These are phyloP conservation scores for Phytophthora cryptogea DNA, from an alignment of 352 stramenopile species.

Conservation along the genomic window DNA sequence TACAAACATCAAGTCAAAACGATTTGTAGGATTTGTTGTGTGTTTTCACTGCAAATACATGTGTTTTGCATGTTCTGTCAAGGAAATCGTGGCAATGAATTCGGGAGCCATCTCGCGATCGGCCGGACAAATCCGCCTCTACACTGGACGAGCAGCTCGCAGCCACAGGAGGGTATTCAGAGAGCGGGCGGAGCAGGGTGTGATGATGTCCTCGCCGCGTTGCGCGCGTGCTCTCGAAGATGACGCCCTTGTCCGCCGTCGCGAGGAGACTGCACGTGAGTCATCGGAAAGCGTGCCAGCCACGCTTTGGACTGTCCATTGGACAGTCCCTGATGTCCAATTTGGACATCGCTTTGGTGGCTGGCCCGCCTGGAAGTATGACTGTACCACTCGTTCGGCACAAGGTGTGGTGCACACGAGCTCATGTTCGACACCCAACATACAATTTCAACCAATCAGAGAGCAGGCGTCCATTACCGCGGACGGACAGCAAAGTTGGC, in stretches of 20 bases:
- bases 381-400: not conserved
- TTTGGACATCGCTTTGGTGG: too few species aligned
- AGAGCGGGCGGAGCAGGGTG: slow-evolving; percentile 13
- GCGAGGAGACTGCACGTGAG: slow-evolving; percentile 7
- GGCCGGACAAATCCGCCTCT: slow-evolving; percentile 1
- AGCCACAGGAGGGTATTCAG: slow-evolving; percentile 26
- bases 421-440: not conserved
- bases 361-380: too few species aligned
- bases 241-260: slow-evolving; percentile 15
- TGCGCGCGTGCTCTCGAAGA: slow-evolving; percentile 4
- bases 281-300: not conserved
- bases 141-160: not conserved
- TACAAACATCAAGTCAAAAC: not conserved
- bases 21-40: too few species aligned
- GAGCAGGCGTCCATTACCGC: not conserved
- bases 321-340: too few species aligned
- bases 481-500: not conserved
- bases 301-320: too few species aligned
- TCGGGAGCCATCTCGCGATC: slow-evolving; percentile 19
- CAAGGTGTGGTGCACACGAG: not conserved
- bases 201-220: slow-evolving; percentile 4
- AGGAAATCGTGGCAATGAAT: slow-evolving; percentile 1
- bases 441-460: not conserved
- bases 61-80: not conserved
- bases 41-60: too few species aligned